A percentile compares a stretch with the other conserved stretches of the same genome.
Evolutionary conservation across 108 stramenopile genomes (phyloP).

Genomic region (Halocafeteria seosinensis): DNA sequence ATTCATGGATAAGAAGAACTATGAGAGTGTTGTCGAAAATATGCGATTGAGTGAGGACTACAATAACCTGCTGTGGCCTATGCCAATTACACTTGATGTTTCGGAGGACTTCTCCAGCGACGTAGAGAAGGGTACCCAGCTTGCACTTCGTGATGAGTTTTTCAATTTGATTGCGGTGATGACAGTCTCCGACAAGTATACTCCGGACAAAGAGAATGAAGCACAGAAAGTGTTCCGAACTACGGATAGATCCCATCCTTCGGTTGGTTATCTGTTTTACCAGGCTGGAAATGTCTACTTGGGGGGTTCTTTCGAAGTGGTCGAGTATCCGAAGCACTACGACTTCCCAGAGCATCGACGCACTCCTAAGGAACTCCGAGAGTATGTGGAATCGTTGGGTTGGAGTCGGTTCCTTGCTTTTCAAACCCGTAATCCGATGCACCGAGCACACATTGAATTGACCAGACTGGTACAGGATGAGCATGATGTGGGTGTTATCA

Average conservation of each 20-base stretch:
- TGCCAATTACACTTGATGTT: constrained; percentile 5
- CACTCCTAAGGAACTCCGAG: constrained; percentile 70
- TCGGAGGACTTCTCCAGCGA: no score
- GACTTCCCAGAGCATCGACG: background rate
- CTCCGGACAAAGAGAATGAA: constrained; percentile 44
- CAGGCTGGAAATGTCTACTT: constrained; percentile 92
- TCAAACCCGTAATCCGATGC: constrained; percentile 99
- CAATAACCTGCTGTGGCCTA: background rate
- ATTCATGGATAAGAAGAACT: constrained; percentile 85
- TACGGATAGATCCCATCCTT: constrained; percentile 89
- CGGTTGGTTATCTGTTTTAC: constrained; percentile 86
- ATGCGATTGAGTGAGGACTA: constrained; percentile 40
- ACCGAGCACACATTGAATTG: constrained; percentile 97
- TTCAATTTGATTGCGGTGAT: constrained; percentile 7
- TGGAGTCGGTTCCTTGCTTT: constrained; percentile 81
- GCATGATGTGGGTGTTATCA: constrained; percentile 61
- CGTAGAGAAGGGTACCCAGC: background rate
- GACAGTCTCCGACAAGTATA: constrained; percentile 3
- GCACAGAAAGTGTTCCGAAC: constrained; percentile 76
- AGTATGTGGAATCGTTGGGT: background rate
- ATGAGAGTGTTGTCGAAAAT: constrained; percentile 70
- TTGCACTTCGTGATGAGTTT: background rate
- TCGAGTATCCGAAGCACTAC: constrained; percentile 67
- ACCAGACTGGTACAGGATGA: constrained; percentile 83
- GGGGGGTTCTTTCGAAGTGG: constrained; percentile 84